Evolutionary conservation across 163 green algal species (phyloP).

Genomic region (Chlamydomonas reinhardtii): DNA sequence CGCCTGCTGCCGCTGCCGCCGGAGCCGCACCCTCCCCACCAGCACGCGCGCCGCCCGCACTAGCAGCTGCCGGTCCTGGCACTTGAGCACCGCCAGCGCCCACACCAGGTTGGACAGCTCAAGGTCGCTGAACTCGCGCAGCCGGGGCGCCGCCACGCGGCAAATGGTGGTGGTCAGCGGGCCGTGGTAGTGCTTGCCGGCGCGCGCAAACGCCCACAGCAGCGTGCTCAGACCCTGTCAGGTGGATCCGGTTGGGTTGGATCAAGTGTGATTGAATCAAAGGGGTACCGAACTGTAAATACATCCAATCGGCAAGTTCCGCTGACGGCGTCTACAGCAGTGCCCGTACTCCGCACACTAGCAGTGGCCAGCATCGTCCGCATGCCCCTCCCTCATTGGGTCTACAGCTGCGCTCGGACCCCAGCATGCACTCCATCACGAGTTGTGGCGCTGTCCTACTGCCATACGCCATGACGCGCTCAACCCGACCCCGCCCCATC

Average conservation of each 20-base stretch:
- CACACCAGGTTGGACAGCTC: conserved; percentile 68
- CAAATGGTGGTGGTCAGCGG: conserved; percentile 35
- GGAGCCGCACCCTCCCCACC: not conserved
- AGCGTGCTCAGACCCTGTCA: conserved; percentile 26
- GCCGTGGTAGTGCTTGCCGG: conserved; percentile 39
- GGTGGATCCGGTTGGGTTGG: not conserved
- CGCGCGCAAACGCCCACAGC: conserved; percentile 39
- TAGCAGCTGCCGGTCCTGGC: conserved; percentile 48
- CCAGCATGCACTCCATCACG: too few relatives aligned
- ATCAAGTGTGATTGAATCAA: too few relatives aligned
- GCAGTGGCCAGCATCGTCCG: too few relatives aligned
- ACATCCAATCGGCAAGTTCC: too few relatives aligned
- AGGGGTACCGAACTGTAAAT: too few relatives aligned
- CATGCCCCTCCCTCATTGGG: too few relatives aligned
- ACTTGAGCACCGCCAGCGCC: conserved; percentile 33
- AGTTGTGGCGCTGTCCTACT: too few relatives aligned
- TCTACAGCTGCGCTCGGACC: too few relatives aligned
- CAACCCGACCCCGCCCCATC: too few relatives aligned
- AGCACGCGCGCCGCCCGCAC: conserved; percentile 8
- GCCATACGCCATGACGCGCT: too few relatives aligned
- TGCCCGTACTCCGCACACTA: too few relatives aligned
- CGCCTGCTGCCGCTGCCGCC: conserved; percentile 2
- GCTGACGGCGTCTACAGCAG: too few relatives aligned
- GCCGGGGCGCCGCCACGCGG: conserved; percentile 15
- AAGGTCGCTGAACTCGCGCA: conserved; percentile 79